Percentiles rank a stretch among this genome's conserved stretches.
Evolutionary conservation across 1,284 basidiomycete species (phyloP).

Genomic region (Tilletiaria anomala): DNA sequence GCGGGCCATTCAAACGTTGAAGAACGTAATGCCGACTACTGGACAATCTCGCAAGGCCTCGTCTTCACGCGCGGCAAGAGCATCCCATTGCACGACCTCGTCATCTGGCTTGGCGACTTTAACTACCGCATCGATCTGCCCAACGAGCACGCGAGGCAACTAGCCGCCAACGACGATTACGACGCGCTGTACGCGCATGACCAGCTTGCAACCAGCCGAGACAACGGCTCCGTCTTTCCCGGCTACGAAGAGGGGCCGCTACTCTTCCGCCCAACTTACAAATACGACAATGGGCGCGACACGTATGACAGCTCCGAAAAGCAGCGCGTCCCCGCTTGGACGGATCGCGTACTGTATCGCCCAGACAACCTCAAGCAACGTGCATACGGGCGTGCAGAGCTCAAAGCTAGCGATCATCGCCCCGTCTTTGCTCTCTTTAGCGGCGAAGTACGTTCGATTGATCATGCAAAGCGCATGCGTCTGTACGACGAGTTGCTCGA

Average conservation of each 20-base stretch:
- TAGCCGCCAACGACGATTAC: slow-evolving; percentile 54
- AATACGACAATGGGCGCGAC: slow-evolving; percentile 61
- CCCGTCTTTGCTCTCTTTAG: slow-evolving; percentile 80
- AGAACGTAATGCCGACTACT: slow-evolving; percentile 83
- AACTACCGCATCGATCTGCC: slow-evolving; percentile 86
- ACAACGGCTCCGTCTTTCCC: slow-evolving; percentile 48
- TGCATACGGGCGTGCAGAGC: slow-evolving; percentile 53
- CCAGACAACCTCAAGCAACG: slow-evolving; percentile 43
- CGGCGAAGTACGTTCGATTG: slow-evolving; percentile 61
- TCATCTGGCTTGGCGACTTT: slow-evolving; percentile 82
- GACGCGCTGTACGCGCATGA: slow-evolving; percentile 64
- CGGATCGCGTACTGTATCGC: slow-evolving; percentile 55
- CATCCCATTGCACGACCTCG: slow-evolving; percentile 69
- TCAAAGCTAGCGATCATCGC: slow-evolving; percentile 80
- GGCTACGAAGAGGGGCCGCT: slow-evolving; percentile 80
- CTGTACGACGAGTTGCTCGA: slow-evolving; percentile 50
- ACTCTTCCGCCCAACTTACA: slow-evolving; percentile 75
- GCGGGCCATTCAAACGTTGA: slow-evolving; percentile 78
- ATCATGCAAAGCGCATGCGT: slow-evolving; percentile 56
- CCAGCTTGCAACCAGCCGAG: slow-evolving; percentile 24
- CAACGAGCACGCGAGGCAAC: slow-evolving; percentile 60
- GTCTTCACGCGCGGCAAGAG: slow-evolving; percentile 78
- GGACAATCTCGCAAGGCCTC: slow-evolving; percentile 66
- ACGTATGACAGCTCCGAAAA: slow-evolving; percentile 92
- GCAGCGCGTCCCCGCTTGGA: slow-evolving; percentile 91